Conservation (phyloP, 805 yeast species). For the Blastobotrys chiropterorum region DNA sequence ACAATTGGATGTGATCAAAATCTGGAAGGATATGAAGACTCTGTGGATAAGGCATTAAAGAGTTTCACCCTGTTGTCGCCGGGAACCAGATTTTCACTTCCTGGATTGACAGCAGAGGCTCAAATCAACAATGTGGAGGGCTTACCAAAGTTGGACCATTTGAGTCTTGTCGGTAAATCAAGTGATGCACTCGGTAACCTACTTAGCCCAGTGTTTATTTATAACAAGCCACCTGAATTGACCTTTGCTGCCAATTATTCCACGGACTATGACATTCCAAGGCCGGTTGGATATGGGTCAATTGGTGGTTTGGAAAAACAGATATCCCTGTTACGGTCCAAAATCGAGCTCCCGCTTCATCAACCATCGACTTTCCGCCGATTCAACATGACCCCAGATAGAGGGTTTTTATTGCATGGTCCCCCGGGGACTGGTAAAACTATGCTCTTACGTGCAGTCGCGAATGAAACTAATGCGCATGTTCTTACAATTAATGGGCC, state of each 20-base stretch:
- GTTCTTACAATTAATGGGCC: slow-evolving; percentile 85
- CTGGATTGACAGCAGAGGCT: slow-evolving; percentile 39
- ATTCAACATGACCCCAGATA: slow-evolving; percentile 87
- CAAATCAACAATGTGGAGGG: slow-evolving; percentile 47
- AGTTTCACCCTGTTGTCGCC: slow-evolving; percentile 29
- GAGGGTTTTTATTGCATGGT: slow-evolving; percentile 91
- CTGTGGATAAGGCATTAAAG: slow-evolving; percentile 33
- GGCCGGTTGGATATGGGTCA: slow-evolving; percentile 37
- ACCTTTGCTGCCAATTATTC: slow-evolving; percentile 10
- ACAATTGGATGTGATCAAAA: slow-evolving; percentile 27
- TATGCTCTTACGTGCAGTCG: slow-evolving; percentile 75
- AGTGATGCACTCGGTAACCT: not conserved
- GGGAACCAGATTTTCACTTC: slow-evolving; percentile 36
- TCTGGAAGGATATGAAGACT: slow-evolving; percentile 20
- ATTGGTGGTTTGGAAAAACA: slow-evolving; percentile 78
- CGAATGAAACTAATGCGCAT: slow-evolving; percentile 72
- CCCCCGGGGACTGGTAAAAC: slow-evolving; percentile 98
- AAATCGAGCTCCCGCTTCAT: slow-evolving; percentile 74
- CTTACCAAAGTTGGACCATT: slow-evolving; percentile 35
- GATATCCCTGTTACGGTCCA: slow-evolving; percentile 52
- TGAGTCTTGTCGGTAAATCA: slow-evolving; percentile 28
- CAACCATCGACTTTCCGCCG: slow-evolving; percentile 70
- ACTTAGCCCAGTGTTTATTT: slow-evolving; percentile 2
- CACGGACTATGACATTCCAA: slow-evolving; percentile 14
- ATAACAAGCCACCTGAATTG: slow-evolving; percentile 15